Conservation (phyloP, 2,329 filamentous ascomycete species). For the Lachnellula willkommii region DNA sequence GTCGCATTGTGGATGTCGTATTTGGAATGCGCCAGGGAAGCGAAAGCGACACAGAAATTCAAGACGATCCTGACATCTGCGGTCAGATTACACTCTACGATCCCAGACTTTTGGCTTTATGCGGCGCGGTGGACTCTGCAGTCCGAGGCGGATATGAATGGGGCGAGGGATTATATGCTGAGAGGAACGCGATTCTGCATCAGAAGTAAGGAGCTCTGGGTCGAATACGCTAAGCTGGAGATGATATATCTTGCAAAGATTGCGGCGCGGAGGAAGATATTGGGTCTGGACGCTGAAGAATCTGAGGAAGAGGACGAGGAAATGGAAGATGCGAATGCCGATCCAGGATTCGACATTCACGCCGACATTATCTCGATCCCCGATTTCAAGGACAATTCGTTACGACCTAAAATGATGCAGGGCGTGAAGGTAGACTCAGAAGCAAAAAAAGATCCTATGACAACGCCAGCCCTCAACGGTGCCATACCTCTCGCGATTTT, state of each 20-base stretch:
- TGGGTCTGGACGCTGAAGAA: constrained; percentile 53
- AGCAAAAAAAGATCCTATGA: constrained; percentile 32
- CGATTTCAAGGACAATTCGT: constrained; percentile 37
- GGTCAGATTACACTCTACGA: constrained; percentile 78
- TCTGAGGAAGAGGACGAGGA: constrained; percentile 39
- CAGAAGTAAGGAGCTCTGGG: constrained; percentile 67
- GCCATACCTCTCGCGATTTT: constrained; percentile 92
- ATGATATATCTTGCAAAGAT: constrained; percentile 87
- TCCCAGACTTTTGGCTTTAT: constrained; percentile 77
- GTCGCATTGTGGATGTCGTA: constrained; percentile 84
- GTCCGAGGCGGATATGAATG: constrained; percentile 77
- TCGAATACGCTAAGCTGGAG: constrained; percentile 86
- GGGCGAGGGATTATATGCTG: constrained; percentile 80
- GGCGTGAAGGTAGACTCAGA: constrained; percentile 50
- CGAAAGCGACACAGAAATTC: constrained; percentile 61
- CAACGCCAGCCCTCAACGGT: constrained; percentile 81
- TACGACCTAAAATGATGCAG: constrained; percentile 42
- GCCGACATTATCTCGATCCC: constrained; percentile 54
- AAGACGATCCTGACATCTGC: constrained; percentile 61
- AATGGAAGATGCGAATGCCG: constrained; percentile 40
- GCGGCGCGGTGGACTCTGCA: constrained; percentile 76
- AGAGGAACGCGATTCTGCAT: constrained; percentile 86
- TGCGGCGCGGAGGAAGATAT: constrained; percentile 62
- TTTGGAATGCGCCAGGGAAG: constrained; percentile 69
- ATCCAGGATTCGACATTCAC: constrained; percentile 31